These are phyloP conservation scores for Fusarium tjaetaba DNA, from an alignment of 2,329 filamentous ascomycete species.

Conservation along the genomic window DNA sequence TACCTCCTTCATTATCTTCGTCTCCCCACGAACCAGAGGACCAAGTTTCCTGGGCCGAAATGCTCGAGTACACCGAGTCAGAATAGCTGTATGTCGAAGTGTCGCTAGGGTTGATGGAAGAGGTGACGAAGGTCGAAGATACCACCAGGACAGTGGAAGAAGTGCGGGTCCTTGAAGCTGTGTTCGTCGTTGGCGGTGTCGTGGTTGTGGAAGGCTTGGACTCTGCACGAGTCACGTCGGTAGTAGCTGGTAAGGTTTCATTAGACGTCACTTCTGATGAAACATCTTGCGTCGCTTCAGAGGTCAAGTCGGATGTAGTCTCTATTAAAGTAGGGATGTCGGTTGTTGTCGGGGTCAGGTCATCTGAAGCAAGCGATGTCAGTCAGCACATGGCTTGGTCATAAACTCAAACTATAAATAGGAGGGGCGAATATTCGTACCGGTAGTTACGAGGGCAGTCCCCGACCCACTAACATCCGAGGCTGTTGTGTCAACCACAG, in stretches of 20 bases:
- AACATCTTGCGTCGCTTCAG: conserved; percentile 20
- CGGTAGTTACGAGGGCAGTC: conserved; percentile 32
- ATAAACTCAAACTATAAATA: conserved; percentile 22
- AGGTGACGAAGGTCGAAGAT: conserved; percentile 31
- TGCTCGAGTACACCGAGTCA: conserved; percentile 39
- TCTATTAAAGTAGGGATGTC: conserved; percentile 29
- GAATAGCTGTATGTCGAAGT: conserved; percentile 32
- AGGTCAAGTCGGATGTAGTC: conserved; percentile 27
- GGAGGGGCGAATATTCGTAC: conserved; percentile 34
- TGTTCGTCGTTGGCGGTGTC: conserved; percentile 22
- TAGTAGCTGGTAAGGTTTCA: conserved; percentile 19
- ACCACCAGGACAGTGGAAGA: conserved; percentile 36
- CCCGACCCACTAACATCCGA: conserved; percentile 26
- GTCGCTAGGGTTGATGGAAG: conserved; percentile 22
- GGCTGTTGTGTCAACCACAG: conserved; percentile 25
- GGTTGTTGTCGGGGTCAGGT: conserved; percentile 30
- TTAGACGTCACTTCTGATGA: conserved; percentile 25
- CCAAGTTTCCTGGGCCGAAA: conserved; percentile 40
- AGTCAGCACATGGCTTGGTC: conserved; percentile 27
- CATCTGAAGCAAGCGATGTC: conserved; percentile 21
- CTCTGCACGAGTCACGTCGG: conserved; percentile 17
- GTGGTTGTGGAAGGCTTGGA: conserved; percentile 13
- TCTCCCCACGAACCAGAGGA: conserved; percentile 34
- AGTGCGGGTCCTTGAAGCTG: conserved; percentile 16
- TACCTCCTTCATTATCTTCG: conserved; percentile 20